phyloP scores from a whole-genome alignment of 129 eudicot genomes.

The Centaurea solstitialis region DNA sequence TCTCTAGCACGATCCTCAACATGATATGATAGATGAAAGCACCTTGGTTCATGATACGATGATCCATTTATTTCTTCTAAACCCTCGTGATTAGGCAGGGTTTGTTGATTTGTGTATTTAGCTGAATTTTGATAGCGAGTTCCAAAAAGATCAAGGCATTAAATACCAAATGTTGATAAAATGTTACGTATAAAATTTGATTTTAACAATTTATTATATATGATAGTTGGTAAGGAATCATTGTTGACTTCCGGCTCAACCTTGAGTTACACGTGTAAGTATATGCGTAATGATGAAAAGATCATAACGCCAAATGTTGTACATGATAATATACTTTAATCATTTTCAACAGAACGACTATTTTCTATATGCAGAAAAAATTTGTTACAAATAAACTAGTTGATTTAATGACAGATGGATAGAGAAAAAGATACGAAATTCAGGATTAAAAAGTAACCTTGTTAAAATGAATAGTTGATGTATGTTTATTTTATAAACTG shows the following conservation, averaged over 20 bases:
- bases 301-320: neutral
- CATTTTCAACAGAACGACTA: neutral
- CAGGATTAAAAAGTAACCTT: too few species aligned
- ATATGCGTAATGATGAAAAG: neutral
- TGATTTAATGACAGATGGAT: neutral
- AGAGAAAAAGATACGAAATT: neutral
- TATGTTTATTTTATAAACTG: too few species aligned
- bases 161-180: neutral
- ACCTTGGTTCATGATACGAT: neutral
- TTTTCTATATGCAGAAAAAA: neutral
- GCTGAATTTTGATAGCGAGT: neutral
- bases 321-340: neutral
- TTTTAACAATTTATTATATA: neutral
- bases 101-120: neutral
- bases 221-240: neutral
- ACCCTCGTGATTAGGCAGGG: neutral
- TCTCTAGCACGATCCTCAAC: neutral
- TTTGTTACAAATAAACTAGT: neutral
- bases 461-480: too few species aligned
- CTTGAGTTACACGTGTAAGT: neutral
- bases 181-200: neutral
- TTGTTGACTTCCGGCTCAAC: neutral
- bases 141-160: neutral
- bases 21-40: neutral
- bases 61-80: neutral